These are phyloP conservation scores for Mycena venus DNA, from an alignment of 768 basidiomycete species.

Conservation along the genomic window DNA sequence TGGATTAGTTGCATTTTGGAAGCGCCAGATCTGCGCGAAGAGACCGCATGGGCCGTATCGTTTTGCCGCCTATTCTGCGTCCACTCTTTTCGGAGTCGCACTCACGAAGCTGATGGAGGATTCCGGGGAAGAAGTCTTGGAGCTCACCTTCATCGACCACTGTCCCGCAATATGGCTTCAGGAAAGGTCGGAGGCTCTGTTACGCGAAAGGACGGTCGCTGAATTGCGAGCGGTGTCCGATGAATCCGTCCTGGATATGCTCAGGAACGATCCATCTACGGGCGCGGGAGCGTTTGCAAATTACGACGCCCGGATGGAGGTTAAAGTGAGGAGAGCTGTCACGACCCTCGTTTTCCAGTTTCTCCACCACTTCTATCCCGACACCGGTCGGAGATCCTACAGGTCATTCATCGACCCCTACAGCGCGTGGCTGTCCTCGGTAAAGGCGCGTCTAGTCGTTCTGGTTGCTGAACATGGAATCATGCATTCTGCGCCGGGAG, in stretches of 20 bases:
- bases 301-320: conserved; percentile 16
- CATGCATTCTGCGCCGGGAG: too few species aligned
- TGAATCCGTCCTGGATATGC: not conserved
- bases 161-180: not conserved
- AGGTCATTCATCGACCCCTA: too few species aligned
- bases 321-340: too few species aligned
- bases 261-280: not conserved
- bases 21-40: conserved; percentile 11
- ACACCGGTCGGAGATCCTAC: too few species aligned
- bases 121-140: conserved; percentile 10
- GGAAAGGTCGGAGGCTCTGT: not conserved
- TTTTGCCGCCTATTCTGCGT: conserved; percentile 12
- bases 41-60: conserved; percentile 27
- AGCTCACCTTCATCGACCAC: conserved; percentile 28
- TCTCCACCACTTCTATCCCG: too few species aligned
- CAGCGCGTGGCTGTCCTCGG: too few species aligned
- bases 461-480: too few species aligned
- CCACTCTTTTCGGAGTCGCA: conserved; percentile 2
- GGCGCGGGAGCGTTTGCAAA: not conserved
- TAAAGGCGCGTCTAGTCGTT: too few species aligned
- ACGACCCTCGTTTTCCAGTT: too few species aligned
- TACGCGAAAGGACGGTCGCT: not conserved
- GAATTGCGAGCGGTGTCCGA: not conserved
- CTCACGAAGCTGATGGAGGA: conserved; percentile 23
- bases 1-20: conserved; percentile 18